Evolutionary conservation across 129 eudicot genomes (phyloP).

Genomic region (Lactuca sativa): DNA sequence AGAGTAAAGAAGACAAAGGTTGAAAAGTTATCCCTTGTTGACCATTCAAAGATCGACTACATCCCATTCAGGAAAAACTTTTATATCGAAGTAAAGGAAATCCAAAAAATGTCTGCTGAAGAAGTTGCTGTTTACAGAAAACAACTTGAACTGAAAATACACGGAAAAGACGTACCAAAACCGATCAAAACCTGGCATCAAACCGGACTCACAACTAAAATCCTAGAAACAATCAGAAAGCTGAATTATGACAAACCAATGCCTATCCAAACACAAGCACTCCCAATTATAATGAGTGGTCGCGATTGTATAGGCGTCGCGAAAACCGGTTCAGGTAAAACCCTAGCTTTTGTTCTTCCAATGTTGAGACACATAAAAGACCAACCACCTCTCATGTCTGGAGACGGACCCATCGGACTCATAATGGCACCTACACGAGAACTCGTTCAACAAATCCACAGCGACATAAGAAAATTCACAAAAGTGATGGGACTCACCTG

Average conservation of each 20-base stretch:
- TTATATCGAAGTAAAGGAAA: background rate
- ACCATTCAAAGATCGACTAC: background rate
- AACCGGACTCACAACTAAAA: background rate
- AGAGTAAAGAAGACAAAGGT: constrained; percentile 79
- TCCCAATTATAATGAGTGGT: constrained; percentile 43
- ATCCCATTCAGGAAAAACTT: background rate
- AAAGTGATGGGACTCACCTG: constrained; percentile 32
- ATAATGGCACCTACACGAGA: constrained; percentile 46
- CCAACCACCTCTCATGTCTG: constrained; percentile 22
- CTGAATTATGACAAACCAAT: background rate
- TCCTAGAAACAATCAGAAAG: background rate
- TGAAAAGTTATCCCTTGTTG: background rate
- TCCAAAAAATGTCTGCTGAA: background rate
- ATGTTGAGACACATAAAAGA: constrained; percentile 41
- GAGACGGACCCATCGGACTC: constrained; percentile 43
- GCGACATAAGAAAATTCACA: constrained; percentile 30
- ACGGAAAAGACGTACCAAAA: background rate
- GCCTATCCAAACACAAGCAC: constrained; percentile 44
- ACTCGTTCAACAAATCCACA: constrained; percentile 41
- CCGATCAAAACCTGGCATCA: background rate
- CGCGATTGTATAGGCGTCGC: constrained; percentile 48
- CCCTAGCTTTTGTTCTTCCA: constrained; percentile 40
- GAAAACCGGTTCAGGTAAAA: constrained; percentile 44
- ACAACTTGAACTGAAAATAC: background rate
- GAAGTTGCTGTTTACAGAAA: background rate